These are phyloP conservation scores for Coemansia umbellata DNA, from an alignment of 192 early-diverging fungal genomes.

Conservation along the genomic window DNA sequence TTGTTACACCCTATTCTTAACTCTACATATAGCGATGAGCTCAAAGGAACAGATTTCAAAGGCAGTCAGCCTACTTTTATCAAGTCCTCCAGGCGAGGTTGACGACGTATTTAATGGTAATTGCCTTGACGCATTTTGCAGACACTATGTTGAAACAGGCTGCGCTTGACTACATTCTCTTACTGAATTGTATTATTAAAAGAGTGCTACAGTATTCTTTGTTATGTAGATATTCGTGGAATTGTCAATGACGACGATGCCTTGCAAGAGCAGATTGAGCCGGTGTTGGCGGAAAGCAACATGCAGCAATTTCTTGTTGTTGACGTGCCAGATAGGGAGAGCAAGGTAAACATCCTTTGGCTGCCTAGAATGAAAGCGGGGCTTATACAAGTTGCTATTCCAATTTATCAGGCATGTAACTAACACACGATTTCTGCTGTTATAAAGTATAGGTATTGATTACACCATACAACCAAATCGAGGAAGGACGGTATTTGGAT, in stretches of 20 bases:
- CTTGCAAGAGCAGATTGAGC: constrained; percentile 62
- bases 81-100: constrained; percentile 95
- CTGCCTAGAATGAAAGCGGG: no score
- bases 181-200: neutral
- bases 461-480: constrained; percentile 68
- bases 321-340: constrained; percentile 56
- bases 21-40: constrained; percentile 21
- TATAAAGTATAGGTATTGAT: constrained; percentile 61
- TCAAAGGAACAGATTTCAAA: constrained; percentile 69
- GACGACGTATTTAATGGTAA: constrained; percentile 95
- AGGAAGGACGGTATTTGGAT: constrained; percentile 66
- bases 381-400: no score
- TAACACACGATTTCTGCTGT: neutral
- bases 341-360: constrained; percentile 19
- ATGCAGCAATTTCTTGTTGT: constrained; percentile 76
- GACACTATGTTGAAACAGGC: neutral
- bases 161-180: neutral
- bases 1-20: neutral
- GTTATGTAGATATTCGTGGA: constrained; percentile 78
- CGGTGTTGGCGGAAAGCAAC: constrained; percentile 77
- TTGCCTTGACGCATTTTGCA: neutral
- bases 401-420: neutral
- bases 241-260: constrained; percentile 77
- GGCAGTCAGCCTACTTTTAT: constrained; percentile 70
- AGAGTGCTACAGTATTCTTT: neutral